These are phyloP conservation scores for Mortierella sp. DNA, from an alignment of 371 early-diverging fungal genomes.

Conservation along the genomic window DNA sequence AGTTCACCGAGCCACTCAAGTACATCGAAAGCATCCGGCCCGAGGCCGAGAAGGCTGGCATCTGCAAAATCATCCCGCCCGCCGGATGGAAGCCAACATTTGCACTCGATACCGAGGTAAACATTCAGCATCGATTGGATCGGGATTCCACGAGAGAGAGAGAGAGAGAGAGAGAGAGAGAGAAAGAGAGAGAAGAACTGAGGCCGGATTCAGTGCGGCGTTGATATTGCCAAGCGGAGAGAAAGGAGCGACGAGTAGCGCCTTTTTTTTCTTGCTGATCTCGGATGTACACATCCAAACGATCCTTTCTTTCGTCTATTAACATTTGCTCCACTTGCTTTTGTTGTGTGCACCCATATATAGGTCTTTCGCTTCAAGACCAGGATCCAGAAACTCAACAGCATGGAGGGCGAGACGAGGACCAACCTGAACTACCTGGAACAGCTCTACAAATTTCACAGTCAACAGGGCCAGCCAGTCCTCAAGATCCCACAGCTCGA, in stretches of 20 bases:
- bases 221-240: neutral
- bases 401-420: slow-evolving; percentile 92
- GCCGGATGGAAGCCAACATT: slow-evolving; percentile 86
- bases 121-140: neutral
- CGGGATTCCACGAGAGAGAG: neutral
- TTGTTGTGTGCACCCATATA: neutral
- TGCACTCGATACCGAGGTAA: slow-evolving; percentile 86
- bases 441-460: slow-evolving; percentile 90
- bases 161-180: neutral
- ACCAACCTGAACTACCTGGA: slow-evolving; percentile 91
- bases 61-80: slow-evolving; percentile 96
- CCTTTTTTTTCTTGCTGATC: neutral
- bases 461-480: slow-evolving; percentile 80
- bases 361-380: slow-evolving; percentile 92
- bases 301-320: no score
- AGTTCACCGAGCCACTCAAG: slow-evolving; percentile 87
- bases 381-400: slow-evolving; percentile 90
- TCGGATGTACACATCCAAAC: no score
- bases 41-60: slow-evolving; percentile 88
- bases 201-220: no score
- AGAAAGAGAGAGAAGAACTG: neutral
- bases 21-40: slow-evolving; percentile 88
- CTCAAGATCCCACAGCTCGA: slow-evolving; percentile 85
- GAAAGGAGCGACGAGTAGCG: neutral
- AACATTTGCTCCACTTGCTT: neutral